Conservation (phyloP, 1,284 basidiomycete species). For the Cutaneotrichosporon mucoides region DNA sequence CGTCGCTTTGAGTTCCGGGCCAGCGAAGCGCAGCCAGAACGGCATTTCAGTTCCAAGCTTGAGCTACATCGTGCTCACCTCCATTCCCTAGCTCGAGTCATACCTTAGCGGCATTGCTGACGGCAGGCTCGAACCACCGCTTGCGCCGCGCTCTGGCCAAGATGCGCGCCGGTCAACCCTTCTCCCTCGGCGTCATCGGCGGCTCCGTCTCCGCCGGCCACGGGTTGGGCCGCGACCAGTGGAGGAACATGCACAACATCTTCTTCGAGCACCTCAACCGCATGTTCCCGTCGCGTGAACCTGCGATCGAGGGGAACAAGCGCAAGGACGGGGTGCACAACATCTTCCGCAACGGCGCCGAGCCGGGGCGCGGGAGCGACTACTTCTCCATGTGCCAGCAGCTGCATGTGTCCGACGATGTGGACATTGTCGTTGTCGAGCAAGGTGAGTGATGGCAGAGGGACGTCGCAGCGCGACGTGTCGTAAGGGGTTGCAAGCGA, state of each 20-base stretch:
- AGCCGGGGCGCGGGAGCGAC: slow-evolving; percentile 21
- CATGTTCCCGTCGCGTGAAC: slow-evolving; percentile 27
- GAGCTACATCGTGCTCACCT: too few relatives aligned
- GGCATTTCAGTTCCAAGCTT: too few relatives aligned
- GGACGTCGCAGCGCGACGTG: too few relatives aligned
- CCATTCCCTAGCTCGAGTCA: too few relatives aligned
- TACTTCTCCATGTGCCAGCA: slow-evolving; percentile 34
- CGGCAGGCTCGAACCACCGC: slow-evolving; percentile 22
- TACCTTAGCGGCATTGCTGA: too few relatives aligned
- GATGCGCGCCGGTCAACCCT: slow-evolving; percentile 24
- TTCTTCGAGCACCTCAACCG: slow-evolving; percentile 38
- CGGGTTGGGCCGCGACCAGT: slow-evolving; percentile 20
- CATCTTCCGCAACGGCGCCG: slow-evolving; percentile 31
- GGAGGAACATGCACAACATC: slow-evolving; percentile 35
- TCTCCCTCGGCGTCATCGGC: slow-evolving; percentile 27
- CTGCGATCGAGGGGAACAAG: background rate
- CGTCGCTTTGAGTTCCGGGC: too few relatives aligned
- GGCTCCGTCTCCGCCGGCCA: slow-evolving; percentile 37
- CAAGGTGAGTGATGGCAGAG: slow-evolving; percentile 17
- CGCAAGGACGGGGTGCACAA: slow-evolving; percentile 19
- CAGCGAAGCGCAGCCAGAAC: too few relatives aligned
- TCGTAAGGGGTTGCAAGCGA: too few relatives aligned
- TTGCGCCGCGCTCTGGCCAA: slow-evolving; percentile 24
- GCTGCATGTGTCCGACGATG: slow-evolving; percentile 30
- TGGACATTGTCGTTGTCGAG: slow-evolving; percentile 33